A percentile compares a stretch with the other conserved stretches of the same genome.
phyloP scores from a whole-genome alignment of 2,329 filamentous ascomycete species.

The Aspergillus sp. region DNA sequence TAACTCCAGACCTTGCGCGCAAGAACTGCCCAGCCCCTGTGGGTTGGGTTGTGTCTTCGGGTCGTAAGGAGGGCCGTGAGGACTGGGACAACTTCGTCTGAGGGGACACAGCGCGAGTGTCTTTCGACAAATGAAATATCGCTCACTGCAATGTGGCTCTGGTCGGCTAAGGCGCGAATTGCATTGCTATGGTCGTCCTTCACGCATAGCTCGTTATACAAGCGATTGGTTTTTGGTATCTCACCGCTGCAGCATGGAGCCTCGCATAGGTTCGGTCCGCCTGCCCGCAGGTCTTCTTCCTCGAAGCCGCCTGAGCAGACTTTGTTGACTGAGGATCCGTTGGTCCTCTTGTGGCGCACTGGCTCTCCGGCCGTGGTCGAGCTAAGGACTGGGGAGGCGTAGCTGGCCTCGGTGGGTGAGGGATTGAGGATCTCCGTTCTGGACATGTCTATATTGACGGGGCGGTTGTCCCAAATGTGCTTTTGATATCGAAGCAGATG shows the following conservation, averaged over 20 bases:
- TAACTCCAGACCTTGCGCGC: not conserved
- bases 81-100: not conserved
- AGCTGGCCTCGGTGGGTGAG: not conserved
- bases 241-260: not conserved
- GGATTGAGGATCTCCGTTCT: not conserved
- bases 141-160: not conserved
- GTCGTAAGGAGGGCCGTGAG: not conserved
- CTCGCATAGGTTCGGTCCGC: not conserved
- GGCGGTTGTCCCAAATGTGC: too few relatives aligned
- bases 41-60: not conserved
- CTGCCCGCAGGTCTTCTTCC: not conserved
- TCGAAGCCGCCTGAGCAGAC: not conserved
- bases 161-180: not conserved
- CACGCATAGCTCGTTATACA: not conserved
- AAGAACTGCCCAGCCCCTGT: not conserved
- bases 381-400: not conserved
- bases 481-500: too few relatives aligned
- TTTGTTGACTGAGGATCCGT: not conserved
- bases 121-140: not conserved
- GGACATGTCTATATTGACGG: constrained; percentile 35
- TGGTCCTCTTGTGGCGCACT: not conserved
- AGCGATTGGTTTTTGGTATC: not conserved
- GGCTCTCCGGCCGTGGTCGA: not conserved
- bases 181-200: too few relatives aligned
- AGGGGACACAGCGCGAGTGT: not conserved